Base-by-base conservation (phyloP, 305 asterid genomes). In the Fraxinus platypoda region DNA sequence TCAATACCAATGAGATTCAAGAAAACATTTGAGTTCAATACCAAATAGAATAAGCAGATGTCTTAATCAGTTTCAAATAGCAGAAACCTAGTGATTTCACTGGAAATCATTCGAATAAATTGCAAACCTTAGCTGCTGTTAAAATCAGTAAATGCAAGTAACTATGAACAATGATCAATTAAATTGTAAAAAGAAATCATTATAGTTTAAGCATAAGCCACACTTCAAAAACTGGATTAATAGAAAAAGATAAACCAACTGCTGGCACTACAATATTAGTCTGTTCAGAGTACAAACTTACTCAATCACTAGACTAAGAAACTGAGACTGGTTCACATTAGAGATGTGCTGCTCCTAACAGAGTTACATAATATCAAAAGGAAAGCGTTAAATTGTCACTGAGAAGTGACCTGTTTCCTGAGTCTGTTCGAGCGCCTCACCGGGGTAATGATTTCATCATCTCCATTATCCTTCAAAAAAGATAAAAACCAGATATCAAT, bases 401-500 rank as follows among this genome's bases (percentile, higher is more conserved):
- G 83, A 77, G 88, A 86, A 41, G 86, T 83, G 86, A 83, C 59
- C 59, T 81, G 79, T 33, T 77, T 89, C 75, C 94, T 91, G 83
- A 91, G 86, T 81, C 98, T 91, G 93, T 95, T 93, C 1, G 97
- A 93, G 26, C 98, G 92, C 83, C 99, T 90, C 31, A 95, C 99
- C 0, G 98, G 99, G 9, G 99, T 93, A n/a, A 92, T 33, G 49
- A 91, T 83, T 82, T 94, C 97, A 34, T 91, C 97, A 0, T 93
- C 99, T 76, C 88, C 91, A 80, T 64, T 82, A 9, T 80, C 95
- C 98, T 94, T 91, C 79, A 85, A 71, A 70, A 71, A 37, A 38
- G 38, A 30, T 4, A 71, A 26, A 71, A 26, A 62, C 76, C 30
- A 9, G 0, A 41, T 54, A 17, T 31, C 21, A 23, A 21, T 57